These are phyloP conservation scores for Staphylotrichum longicolle DNA, from an alignment of 495 filamentous ascomycete species.

Conservation along the genomic window DNA sequence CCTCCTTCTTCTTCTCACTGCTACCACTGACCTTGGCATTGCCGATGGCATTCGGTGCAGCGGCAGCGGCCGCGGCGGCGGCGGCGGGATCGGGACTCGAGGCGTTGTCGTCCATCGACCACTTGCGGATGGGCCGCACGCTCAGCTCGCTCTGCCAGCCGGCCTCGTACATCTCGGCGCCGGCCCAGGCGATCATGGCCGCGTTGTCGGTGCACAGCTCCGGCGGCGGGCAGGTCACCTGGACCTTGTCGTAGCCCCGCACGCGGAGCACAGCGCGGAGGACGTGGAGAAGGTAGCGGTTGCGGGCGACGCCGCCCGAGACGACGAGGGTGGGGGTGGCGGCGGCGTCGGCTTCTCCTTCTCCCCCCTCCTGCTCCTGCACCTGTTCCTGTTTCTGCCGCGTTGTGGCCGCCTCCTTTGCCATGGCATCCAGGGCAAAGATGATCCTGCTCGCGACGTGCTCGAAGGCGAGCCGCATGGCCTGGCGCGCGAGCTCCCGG, in stretches of 20 bases:
- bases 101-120: slow-evolving; percentile 66
- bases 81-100: too few species aligned
- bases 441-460: slow-evolving; percentile 74
- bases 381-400: background rate
- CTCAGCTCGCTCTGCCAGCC: slow-evolving; percentile 65
- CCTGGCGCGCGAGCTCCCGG: slow-evolving; percentile 60
- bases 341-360: background rate
- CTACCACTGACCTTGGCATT: too few species aligned
- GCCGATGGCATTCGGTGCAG: too few species aligned
- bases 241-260: slow-evolving; percentile 57
- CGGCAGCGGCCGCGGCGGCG: too few species aligned
- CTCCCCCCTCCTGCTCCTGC: background rate
- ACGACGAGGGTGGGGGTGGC: slow-evolving; percentile 64
- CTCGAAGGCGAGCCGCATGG: slow-evolving; percentile 82
- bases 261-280: slow-evolving; percentile 60
- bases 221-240: slow-evolving; percentile 68
- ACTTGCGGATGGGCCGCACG: slow-evolving; percentile 63
- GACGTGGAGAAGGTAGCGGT: slow-evolving; percentile 69
- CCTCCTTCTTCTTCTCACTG: too few species aligned
- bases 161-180: slow-evolving; percentile 83
- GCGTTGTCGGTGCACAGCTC: slow-evolving; percentile 89
- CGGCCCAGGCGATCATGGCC: slow-evolving; percentile 97
- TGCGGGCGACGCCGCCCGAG: slow-evolving; percentile 85
- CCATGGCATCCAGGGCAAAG: slow-evolving; percentile 53
- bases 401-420: background rate